Evolutionary conservation across 208 protist species (phyloP).

Genomic region (Trypanosoma cruzi): DNA sequence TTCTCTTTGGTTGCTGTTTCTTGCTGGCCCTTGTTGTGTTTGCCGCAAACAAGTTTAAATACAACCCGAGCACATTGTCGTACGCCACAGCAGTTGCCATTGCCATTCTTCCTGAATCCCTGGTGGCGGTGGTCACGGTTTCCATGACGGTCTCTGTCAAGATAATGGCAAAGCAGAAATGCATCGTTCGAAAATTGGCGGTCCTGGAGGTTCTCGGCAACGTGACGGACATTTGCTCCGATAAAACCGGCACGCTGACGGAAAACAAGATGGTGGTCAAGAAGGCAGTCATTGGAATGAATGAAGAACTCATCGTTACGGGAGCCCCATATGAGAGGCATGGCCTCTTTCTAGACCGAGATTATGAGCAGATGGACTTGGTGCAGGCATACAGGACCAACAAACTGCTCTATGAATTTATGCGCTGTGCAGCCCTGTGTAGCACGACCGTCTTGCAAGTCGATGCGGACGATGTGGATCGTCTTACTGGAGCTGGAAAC

Average conservation of each 20-base stretch:
- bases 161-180: constrained; percentile 87
- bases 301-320: constrained; percentile 61
- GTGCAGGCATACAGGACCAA: constrained; percentile 32
- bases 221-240: constrained; percentile 93
- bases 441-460: constrained; percentile 64
- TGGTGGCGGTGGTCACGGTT: constrained; percentile 83
- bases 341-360: constrained; percentile 59
- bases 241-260: constrained; percentile 95
- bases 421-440: constrained; percentile 81
- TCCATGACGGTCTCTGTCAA: constrained; percentile 86
- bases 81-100: constrained; percentile 88
- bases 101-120: constrained; percentile 90
- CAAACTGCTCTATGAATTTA: constrained; percentile 71
- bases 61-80: constrained; percentile 58
- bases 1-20: constrained; percentile 80
- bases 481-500: constrained; percentile 76
- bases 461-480: constrained; percentile 65
- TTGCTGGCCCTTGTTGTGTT: constrained; percentile 82
- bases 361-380: constrained; percentile 47
- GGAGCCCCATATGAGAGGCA: constrained; percentile 77
- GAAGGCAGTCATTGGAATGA: constrained; percentile 64
- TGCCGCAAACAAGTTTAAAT: constrained; percentile 75
- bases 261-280: constrained; percentile 95
- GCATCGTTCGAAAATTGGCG: constrained; percentile 81
- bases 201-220: constrained; percentile 90